phyloP scores from a whole-genome alignment of 805 yeast species.

The Candida bentonensis region DNA sequence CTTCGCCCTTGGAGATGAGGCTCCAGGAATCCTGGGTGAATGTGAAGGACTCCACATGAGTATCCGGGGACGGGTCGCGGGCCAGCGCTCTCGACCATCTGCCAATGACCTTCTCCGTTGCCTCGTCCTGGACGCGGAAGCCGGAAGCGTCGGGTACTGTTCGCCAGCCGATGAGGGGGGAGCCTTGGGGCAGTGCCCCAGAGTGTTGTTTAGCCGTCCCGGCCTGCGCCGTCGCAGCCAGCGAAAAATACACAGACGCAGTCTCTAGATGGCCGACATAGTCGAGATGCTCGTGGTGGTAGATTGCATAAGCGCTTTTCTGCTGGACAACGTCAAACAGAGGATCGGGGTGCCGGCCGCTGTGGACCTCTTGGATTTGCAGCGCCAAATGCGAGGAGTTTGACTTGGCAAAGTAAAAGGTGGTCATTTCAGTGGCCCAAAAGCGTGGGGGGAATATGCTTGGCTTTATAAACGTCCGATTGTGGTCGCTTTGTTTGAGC shows the following conservation, averaged over 20 bases:
- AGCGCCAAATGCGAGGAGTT: not conserved
- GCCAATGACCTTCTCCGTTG: not conserved
- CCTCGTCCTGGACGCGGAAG: not conserved
- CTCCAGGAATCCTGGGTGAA: not conserved
- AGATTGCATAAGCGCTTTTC: not conserved
- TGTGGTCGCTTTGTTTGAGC: too few relatives aligned
- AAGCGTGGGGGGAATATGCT: too few relatives aligned
- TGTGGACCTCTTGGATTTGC: not conserved
- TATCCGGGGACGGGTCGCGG: not conserved
- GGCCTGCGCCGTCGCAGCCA: not conserved
- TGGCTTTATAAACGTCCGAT: too few relatives aligned
- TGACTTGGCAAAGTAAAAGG: not conserved
- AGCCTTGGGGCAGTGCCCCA: not conserved
- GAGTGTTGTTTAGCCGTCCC: not conserved
- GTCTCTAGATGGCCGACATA: not conserved
- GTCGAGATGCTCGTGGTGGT: not conserved
- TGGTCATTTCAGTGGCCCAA: too few relatives aligned
- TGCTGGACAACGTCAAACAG: not conserved
- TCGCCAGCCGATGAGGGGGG: not conserved
- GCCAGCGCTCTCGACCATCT: not conserved
- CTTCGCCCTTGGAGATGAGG: conserved; percentile 1
- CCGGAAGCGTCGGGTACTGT: not conserved
- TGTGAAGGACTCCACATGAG: not conserved
- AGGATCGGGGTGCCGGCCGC: not conserved
- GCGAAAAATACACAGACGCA: not conserved